A percentile compares a stretch with the other conserved stretches of the same genome.
Evolutionary conservation across 768 basidiomycete species (phyloP).

Genomic region (Fistulinella prunicolor): DNA sequence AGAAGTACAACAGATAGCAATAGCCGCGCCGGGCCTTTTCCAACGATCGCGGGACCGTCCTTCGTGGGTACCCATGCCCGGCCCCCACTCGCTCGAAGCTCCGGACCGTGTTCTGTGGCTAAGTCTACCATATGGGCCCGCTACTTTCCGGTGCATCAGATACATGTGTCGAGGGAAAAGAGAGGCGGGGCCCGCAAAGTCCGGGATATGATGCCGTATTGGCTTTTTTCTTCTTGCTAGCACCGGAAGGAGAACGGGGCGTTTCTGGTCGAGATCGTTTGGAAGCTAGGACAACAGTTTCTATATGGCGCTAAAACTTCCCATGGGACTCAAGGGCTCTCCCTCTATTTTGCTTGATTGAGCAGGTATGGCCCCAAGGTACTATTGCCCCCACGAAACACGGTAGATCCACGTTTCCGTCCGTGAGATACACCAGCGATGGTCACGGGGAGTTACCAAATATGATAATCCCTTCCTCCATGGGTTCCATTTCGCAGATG

Average conservation of each 20-base stretch:
- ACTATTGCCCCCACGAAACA: neutral
- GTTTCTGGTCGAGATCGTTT: conserved; percentile 12
- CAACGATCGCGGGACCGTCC: conserved; percentile 18
- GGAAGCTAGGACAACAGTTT: neutral
- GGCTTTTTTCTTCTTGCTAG: neutral
- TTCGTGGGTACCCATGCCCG: neutral
- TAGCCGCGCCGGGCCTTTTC: conserved; percentile 8
- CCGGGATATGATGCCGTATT: conserved; percentile 19
- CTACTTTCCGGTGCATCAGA: conserved; percentile 18
- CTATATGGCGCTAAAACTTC: conserved; percentile 10
- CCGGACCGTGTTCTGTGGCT: conserved; percentile 5
- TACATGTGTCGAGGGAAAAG: neutral
- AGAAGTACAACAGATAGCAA: too few species aligned
- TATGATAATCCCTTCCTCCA: conserved; percentile 2
- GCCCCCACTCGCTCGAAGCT: neutral
- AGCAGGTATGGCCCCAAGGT: conserved; percentile 2
- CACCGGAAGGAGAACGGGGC: conserved; percentile 6
- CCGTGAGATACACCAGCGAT: conserved; percentile 23
- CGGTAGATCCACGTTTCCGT: conserved; percentile 16
- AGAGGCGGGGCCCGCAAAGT: conserved; percentile 23
- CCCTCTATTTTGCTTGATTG: conserved; percentile 14
- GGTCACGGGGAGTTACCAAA: conserved; percentile 16
- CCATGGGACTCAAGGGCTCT: neutral
- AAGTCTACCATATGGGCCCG: conserved; percentile 18
- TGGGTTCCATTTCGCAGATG: neutral